These are phyloP conservation scores for Russula sp. DNA, from an alignment of 768 basidiomycete genomes.

Conservation along the genomic window DNA sequence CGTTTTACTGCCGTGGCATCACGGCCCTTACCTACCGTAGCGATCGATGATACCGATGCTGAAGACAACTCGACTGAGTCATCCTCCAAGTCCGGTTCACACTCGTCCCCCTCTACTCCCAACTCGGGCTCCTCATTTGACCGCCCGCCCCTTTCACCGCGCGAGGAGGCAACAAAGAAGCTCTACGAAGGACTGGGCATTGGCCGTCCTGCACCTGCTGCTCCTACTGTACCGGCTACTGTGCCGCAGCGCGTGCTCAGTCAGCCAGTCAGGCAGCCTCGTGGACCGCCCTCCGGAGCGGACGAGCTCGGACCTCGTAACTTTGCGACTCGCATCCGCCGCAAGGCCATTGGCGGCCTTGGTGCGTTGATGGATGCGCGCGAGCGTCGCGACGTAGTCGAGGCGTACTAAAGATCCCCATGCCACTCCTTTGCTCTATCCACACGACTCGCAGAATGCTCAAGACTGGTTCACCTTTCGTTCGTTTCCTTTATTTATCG, in stretches of 20 bases:
- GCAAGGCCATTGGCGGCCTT: slow-evolving; percentile 76
- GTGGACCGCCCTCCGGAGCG: slow-evolving; percentile 78
- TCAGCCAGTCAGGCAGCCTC: slow-evolving; percentile 77
- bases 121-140: slow-evolving; percentile 55
- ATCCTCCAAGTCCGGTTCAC: slow-evolving; percentile 47
- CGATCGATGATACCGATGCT: slow-evolving; percentile 23
- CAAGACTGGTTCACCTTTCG: slow-evolving; percentile 19
- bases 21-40: slow-evolving; percentile 20
- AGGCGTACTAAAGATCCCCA: slow-evolving; percentile 15
- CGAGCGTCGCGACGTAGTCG: slow-evolving; percentile 53
- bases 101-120: slow-evolving; percentile 68
- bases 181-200: slow-evolving; percentile 86
- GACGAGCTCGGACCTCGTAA: slow-evolving; percentile 86
- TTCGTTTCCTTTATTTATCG: slow-evolving; percentile 21
- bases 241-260: slow-evolving; percentile 46
- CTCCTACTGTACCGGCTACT: slow-evolving; percentile 32
- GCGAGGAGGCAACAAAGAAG: slow-evolving; percentile 83
- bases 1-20: slow-evolving; percentile 44
- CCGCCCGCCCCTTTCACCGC: slow-evolving; percentile 59
- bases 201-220: slow-evolving; percentile 47
- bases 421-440: neutral
- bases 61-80: slow-evolving; percentile 29
- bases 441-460: slow-evolving; percentile 11
- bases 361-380: slow-evolving; percentile 75
- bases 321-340: slow-evolving; percentile 79